A percentile compares a stretch with the other conserved stretches of the same genome.
Evolutionary conservation across 805 yeast genomes (phyloP).

Genomic region (Brettanomyces anomalus): DNA sequence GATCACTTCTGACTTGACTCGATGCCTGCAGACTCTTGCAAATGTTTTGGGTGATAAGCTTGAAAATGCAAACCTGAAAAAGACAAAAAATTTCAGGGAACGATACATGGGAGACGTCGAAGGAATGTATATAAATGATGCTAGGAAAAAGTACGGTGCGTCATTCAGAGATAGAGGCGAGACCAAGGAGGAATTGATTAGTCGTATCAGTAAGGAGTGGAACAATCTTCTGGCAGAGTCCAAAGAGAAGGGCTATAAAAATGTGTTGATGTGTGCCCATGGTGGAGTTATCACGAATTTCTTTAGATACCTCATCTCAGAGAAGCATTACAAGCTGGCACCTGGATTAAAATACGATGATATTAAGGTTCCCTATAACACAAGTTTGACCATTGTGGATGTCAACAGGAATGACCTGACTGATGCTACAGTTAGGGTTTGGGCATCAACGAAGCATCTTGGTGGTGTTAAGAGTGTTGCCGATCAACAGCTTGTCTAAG

Average conservation of each 20-base stretch:
- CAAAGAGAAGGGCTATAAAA: conserved; percentile 27
- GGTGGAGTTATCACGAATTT: conserved; percentile 73
- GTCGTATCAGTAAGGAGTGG: conserved; percentile 42
- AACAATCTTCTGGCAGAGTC: conserved; percentile 31
- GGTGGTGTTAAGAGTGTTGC: conserved; percentile 45
- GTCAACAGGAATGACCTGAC: conserved; percentile 28
- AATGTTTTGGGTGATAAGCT: conserved; percentile 28
- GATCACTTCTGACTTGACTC: conserved; percentile 41
- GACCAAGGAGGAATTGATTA: conserved; percentile 32
- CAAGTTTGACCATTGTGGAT: conserved; percentile 64
- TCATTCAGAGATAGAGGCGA: conserved; percentile 65
- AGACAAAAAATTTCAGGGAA: conserved; percentile 50
- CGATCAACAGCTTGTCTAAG: conserved; percentile 37
- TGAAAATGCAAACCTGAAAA: conserved; percentile 12
- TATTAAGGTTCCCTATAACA: conserved; percentile 60
- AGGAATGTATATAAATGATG: conserved; percentile 65
- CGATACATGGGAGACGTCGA: conserved; percentile 72
- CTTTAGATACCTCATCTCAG: conserved; percentile 38
- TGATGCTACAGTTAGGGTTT: conserved; percentile 37
- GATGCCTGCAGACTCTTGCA: conserved; percentile 54
- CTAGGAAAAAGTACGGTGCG: conserved; percentile 47
- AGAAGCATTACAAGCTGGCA: conserved; percentile 28
- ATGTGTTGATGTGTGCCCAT: conserved; percentile 61
- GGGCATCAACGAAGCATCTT: conserved; percentile 65
- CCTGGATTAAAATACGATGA: conserved; percentile 30